Evolutionary conservation across 2,329 filamentous ascomycete genomes (phyloP), one percentile per base, ranked within the genome.

Genomic region (Fusarium sp.): DNA sequence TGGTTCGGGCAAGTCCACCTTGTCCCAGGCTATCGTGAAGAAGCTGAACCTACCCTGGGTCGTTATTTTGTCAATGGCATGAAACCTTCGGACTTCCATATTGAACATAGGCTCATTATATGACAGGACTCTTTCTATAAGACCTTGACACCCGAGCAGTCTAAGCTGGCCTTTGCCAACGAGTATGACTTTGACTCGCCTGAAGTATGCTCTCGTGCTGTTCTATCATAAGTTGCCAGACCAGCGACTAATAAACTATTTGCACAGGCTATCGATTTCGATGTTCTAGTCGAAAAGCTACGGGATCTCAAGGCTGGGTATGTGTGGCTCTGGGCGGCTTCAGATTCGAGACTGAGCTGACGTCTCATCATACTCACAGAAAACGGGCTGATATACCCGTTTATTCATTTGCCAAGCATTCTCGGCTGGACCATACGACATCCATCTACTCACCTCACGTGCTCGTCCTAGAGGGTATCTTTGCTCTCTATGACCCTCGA

Each of bases 181-280:
- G 93, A 98, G 76, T 97, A 92, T 79, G 96, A 99, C 76, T 97
- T 99, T 80, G 96, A 99, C 78, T 90, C 94, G 11, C 96, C 96
- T 15, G 89, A 94, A 69, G 86, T 87, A 79, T 73, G 77, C 45
- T 58, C n/a, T 33, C 10, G 21, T 18, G 23, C 20, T 47, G 48
- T 43, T 6, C 48, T 29, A 29, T 36, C 21, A 47, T 31, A 18
- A 15, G 14, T 47, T 40, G 31, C 20, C 29, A 40, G 20, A 43
- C 49, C n/a, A 54, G 18, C 43, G 25, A 23, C 52, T 65, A 37
- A 65, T 50, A 51, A 27, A 25, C 39, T 39, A 20, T 29, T 23
- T 43, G 18, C 37, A 37, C 53, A 88, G 79, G 94, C 96, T 8
- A 93, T 98, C 74, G 96, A 99, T 78, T 99, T 99, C 78, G 94